Evolutionary conservation across 176 grass and related monocot species (phyloP).

Genomic region (Dactylis glomerata): DNA sequence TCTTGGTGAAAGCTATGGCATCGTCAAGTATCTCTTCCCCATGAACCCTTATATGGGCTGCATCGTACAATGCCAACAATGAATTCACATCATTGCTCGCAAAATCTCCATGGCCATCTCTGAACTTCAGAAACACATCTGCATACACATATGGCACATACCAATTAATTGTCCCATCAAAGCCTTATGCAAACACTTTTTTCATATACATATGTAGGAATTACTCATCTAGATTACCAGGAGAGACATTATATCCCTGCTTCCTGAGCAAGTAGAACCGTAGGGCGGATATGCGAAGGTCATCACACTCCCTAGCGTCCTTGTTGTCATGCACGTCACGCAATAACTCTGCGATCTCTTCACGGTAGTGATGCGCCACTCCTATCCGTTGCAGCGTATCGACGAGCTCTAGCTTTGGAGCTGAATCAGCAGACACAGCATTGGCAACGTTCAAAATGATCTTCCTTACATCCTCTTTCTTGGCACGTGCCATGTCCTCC

Average conservation of each 20-base stretch:
- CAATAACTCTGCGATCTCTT: conserved; percentile 26
- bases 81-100: not conserved
- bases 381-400: conserved; percentile 29
- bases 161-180: not conserved
- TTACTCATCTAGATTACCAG: not conserved
- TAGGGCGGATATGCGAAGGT: not conserved
- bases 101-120: conserved; percentile 3
- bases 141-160: not conserved
- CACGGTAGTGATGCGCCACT: conserved; percentile 32
- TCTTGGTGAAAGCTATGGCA: conserved; percentile 5
- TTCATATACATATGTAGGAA: not conserved
- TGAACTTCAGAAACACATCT: conserved; percentile 56
- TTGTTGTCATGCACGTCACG: not conserved
- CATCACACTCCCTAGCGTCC: not conserved
- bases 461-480: not conserved
- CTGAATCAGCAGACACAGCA: not conserved
- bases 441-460: not conserved
- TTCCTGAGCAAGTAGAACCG: conserved; percentile 40
- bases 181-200: not conserved
- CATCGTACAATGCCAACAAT: conserved; percentile 39
- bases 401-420: conserved; percentile 23
- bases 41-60: conserved; percentile 16
- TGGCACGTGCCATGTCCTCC: not conserved
- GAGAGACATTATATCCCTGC: conserved; percentile 13
- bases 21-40: conserved; percentile 34